Evolutionary conservation across 768 basidiomycete genomes (phyloP), one percentile per base, ranked within the genome.

Genomic region (Boletales sp.): DNA sequence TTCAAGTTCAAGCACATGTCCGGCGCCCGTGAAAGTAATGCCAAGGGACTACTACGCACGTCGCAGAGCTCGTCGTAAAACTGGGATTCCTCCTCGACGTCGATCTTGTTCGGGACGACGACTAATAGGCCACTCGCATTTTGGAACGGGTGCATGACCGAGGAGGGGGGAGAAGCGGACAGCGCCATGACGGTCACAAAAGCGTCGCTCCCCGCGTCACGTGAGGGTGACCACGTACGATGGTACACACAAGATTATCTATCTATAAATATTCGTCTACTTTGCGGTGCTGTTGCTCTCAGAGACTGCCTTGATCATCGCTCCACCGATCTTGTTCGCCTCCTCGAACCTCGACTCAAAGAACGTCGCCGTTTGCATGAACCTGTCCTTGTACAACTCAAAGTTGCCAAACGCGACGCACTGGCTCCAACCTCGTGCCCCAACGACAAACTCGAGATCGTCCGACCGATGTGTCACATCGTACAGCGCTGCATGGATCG

Each of bases 381-480:
- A 98, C 52, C 94, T 70, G 60, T 77, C 68, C 60, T 78, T 73
- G 74, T 98, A 99, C 47, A 92, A 71, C 55, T 95, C 90, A 68
- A 97, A 96, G 69, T 78, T 85, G 12, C 92, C 92, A 70, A 95
- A 95, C 35, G 81, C 84, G 38, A 98, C 90, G 64, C 91, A 93
- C 70, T 97, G 91, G 59, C 90, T 93, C 95, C 95, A 99, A 4
- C 93, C 94, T 30, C 94, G 74, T 0, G 94, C 92, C 0, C 93
- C 94, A 19, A 97, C 74, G 18, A 94, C 86, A 61, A 98, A 99
- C 69, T 97, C 95, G 17, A 94, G 74, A 67, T 99, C 95, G 57
- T 99, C 90, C 1, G 84, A 78, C 8, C 94, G 76, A 62, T 94
- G 88, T 62, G 87, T 81, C 4, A 80, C 80, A 58, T 95, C 89